A percentile compares a stretch with the other conserved stretches of the same genome.
These are phyloP conservation scores for Camillea tinctor DNA, from an alignment of 2,329 filamentous ascomycete species.

Conservation along the genomic window DNA sequence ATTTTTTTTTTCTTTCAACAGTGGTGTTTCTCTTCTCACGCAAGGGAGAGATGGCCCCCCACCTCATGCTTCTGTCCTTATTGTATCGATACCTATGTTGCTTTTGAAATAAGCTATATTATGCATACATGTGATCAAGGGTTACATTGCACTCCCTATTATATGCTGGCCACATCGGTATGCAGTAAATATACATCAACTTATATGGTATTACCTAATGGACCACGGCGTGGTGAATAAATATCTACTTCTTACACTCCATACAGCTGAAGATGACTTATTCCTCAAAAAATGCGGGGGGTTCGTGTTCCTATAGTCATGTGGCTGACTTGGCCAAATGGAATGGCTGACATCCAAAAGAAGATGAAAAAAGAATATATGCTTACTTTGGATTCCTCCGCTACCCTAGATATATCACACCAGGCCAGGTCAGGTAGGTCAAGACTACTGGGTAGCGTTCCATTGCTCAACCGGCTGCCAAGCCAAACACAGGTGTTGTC, in stretches of 20 bases:
- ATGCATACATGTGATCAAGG: neutral
- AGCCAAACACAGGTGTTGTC: neutral
- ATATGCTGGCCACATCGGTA: neutral
- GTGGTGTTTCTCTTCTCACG: neutral
- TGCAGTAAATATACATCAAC: no score
- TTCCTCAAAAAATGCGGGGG: neutral
- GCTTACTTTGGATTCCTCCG: no score
- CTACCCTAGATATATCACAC: no score
- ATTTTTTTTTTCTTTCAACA: neutral
- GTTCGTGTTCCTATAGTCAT: neutral
- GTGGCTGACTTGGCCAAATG: no score
- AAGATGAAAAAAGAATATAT: no score
- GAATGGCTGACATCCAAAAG: no score
- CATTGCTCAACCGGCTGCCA: neutral
- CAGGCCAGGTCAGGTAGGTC: no score
- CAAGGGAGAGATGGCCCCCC: neutral
- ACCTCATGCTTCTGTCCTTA: no score
- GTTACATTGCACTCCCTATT: neutral
- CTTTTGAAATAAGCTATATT: neutral
- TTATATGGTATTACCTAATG: neutral
- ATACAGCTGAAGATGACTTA: no score
- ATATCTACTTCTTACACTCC: no score
- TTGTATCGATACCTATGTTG: neutral
- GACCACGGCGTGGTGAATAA: neutral
- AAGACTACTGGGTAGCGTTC: no score